Evolutionary conservation across 257 asterid genomes (phyloP).

Genomic region (Solanum piurae): DNA sequence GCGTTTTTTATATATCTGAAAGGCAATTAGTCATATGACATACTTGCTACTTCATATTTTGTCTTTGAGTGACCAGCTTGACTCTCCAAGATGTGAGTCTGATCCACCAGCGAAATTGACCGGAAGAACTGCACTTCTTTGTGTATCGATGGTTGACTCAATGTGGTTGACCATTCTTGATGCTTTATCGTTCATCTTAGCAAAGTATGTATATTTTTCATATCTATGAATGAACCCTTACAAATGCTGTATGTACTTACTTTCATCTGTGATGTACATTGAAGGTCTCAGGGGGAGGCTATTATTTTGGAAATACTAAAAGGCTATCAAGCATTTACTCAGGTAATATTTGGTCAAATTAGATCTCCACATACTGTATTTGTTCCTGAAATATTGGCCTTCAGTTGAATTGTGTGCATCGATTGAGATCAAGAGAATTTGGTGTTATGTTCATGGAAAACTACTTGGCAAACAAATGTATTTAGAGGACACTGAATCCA

Average conservation of each 20-base stretch:
- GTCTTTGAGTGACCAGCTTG: slow-evolving; percentile 57
- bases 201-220: slow-evolving; percentile 49
- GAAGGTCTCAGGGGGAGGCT: slow-evolving; percentile 98
- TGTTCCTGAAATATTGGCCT: neutral
- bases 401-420: neutral
- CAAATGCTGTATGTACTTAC: neutral
- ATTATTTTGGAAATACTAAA: slow-evolving; percentile 91
- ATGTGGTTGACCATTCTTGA: slow-evolving; percentile 89
- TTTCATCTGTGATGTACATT: slow-evolving; percentile 1
- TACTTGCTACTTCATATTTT: slow-evolving; percentile 12
- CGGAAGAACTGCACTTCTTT: slow-evolving; percentile 72
- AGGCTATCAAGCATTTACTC: slow-evolving; percentile 99
- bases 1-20: neutral
- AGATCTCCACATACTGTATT: neutral
- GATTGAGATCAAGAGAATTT: neutral
- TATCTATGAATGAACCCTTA: slow-evolving; percentile 7
- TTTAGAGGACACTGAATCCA: neutral
- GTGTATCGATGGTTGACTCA: slow-evolving; percentile 85
- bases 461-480: neutral
- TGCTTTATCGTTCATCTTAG: slow-evolving; percentile 81
- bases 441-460: slow-evolving; percentile 4
- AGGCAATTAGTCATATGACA: neutral
- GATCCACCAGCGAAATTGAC: slow-evolving; percentile 48
- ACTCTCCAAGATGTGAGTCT: slow-evolving; percentile 79
- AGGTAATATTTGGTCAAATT: slow-evolving; percentile 31